Conservation (phyloP, 164 flowering plant genomes). For the Taxillus chinensis region DNA sequence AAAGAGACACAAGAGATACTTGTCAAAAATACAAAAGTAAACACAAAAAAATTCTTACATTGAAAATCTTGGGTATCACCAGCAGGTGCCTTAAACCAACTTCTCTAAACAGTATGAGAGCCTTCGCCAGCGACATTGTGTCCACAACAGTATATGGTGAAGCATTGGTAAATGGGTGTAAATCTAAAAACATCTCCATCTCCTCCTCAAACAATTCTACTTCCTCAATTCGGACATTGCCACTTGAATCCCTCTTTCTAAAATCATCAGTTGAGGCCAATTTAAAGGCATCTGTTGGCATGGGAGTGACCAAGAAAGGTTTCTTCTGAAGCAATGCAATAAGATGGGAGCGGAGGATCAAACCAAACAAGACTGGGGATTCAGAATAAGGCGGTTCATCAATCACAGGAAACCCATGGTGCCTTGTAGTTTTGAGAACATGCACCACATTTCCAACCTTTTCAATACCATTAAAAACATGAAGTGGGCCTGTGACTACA, state of each 20-base stretch:
- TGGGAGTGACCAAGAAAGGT: constrained; percentile 33
- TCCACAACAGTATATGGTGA: constrained; percentile 92
- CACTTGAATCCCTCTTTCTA: constrained; percentile 66
- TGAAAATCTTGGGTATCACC: constrained; percentile 63
- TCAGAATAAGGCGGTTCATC: constrained; percentile 58
- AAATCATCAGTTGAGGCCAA: constrained; percentile 57
- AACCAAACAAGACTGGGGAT: constrained; percentile 51
- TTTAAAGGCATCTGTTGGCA: constrained; percentile 16
- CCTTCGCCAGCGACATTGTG: constrained; percentile 91
- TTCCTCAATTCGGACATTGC: constrained; percentile 46
- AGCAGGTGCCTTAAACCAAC: constrained; percentile 80
- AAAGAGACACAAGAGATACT: background rate
- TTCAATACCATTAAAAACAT: constrained; percentile 61
- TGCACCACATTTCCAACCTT: constrained; percentile 67
- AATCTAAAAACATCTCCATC: constrained; percentile 82
- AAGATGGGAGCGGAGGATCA: constrained; percentile 69
- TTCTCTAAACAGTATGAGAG: constrained; percentile 69
- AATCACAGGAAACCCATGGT: constrained; percentile 84
- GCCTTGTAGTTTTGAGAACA: constrained; percentile 53
- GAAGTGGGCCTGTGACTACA: constrained; percentile 74
- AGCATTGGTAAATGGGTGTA: constrained; percentile 77
- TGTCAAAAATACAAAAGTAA: background rate
- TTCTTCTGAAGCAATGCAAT: constrained; percentile 56
- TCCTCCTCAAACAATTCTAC: constrained; percentile 61
- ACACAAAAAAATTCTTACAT: constrained; percentile 36